Conservation (phyloP, 768 basidiomycete species). For the Kwoniella mangroviensis region DNA sequence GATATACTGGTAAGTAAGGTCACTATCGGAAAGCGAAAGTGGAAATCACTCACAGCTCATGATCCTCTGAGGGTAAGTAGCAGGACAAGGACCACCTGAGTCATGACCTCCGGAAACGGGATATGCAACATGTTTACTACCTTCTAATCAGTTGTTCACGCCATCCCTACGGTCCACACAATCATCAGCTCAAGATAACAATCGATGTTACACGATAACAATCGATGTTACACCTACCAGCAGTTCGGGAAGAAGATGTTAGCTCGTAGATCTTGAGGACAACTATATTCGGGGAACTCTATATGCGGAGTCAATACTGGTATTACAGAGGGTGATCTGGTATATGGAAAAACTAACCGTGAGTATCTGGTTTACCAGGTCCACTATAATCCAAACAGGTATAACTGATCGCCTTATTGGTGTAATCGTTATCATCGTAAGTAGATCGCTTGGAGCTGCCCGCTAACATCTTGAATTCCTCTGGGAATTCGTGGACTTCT, state of each 20-base stretch:
- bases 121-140: conserved; percentile 56
- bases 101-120: conserved; percentile 44
- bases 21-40: neutral
- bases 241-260: conserved; percentile 20
- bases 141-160: conserved; percentile 51
- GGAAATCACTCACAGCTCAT: conserved; percentile 32
- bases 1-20: neutral
- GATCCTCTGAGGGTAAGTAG: conserved; percentile 54
- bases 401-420: conserved; percentile 54
- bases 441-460: conserved; percentile 56
- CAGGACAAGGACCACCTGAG: conserved; percentile 53
- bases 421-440: conserved; percentile 48
- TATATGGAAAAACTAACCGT: neutral
- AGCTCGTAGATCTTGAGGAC: conserved; percentile 54
- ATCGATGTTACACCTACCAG: neutral
- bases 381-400: conserved; percentile 55
- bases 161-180: conserved; percentile 59
- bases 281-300: conserved; percentile 57
- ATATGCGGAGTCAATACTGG: neutral
- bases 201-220: neutral
- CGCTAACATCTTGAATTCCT: conserved; percentile 58
- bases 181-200: conserved; percentile 38
- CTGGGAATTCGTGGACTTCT: conserved; percentile 52
- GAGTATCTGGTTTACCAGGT: conserved; percentile 41
- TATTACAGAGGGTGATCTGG: no score